phyloP scores from a whole-genome alignment of 2,329 filamentous ascomycete species.

The Shiraia sp. region DNA sequence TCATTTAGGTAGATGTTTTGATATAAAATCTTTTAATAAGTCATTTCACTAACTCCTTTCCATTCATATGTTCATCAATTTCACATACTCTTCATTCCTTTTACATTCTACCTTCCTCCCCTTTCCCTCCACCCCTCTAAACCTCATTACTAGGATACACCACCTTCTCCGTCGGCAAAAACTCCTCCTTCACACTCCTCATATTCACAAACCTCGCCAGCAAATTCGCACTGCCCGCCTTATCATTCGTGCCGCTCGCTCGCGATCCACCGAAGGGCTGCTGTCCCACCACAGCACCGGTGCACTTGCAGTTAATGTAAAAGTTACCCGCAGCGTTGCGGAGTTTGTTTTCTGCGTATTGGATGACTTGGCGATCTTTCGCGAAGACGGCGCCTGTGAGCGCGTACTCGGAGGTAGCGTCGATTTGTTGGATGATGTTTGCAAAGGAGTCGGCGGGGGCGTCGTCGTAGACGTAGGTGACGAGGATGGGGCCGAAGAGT shows the following conservation, averaged over 20 bases:
- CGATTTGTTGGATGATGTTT: conserved; percentile 65
- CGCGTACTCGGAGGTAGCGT: conserved; percentile 74
- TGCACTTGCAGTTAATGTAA: conserved; percentile 82
- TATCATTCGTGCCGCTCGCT: conserved; percentile 61
- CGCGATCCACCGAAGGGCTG: conserved; percentile 59
- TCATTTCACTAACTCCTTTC: no score
- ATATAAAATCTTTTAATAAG: no score
- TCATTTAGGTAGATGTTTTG: no score
- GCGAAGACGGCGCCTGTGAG: conserved; percentile 79
- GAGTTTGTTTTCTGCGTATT: conserved; percentile 70
- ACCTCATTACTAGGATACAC: conserved; percentile 58
- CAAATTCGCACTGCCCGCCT: conserved; percentile 58
- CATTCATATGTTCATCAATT: no score
- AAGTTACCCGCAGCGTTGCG: conserved; percentile 80
- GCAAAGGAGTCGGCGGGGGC: conserved; percentile 60
- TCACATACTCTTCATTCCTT: no score
- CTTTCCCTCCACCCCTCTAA: conserved; percentile 16
- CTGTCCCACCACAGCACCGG: conserved; percentile 55
- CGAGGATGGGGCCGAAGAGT: conserved; percentile 80
- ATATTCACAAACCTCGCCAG: conserved; percentile 59
- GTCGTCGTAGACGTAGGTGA: conserved; percentile 79
- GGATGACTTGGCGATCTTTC: conserved; percentile 66
- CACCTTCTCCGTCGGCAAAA: conserved; percentile 53
- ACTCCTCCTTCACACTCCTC: conserved; percentile 61
- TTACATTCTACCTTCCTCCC: no score